Conservation (phyloP, 306 rosid species). For the Lagenaria siceraria region DNA sequence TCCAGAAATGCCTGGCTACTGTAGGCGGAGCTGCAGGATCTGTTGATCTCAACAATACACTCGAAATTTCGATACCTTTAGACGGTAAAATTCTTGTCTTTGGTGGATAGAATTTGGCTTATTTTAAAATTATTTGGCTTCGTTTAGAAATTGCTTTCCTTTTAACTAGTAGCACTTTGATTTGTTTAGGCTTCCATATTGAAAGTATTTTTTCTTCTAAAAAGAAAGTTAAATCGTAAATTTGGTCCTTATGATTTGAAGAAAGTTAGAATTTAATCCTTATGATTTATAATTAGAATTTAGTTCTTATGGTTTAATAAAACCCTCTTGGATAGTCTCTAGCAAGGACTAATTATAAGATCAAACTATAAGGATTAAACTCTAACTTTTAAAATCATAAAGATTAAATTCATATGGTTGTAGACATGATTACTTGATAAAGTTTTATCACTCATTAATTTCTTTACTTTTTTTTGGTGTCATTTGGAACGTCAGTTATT, state of each 20-base stretch:
- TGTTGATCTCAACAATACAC: constrained; percentile 19
- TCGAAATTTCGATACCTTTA: background rate
- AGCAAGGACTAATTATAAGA: too few species aligned
- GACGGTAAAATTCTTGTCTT: background rate
- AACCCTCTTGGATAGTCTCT: too few species aligned
- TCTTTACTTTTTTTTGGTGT: background rate
- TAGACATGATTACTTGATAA: background rate
- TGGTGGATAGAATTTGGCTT: background rate
- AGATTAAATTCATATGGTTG: too few species aligned
- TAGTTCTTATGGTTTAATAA: too few species aligned
- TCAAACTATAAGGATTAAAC: too few species aligned
- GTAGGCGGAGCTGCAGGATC: constrained; percentile 76
- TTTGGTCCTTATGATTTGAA: too few species aligned
- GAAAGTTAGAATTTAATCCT: too few species aligned
- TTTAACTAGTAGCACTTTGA: background rate
- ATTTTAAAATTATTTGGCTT: background rate
- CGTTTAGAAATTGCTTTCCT: background rate
- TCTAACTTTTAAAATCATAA: too few species aligned
- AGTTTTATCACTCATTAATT: background rate
- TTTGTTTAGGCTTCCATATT: background rate
- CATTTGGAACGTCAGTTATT: background rate
- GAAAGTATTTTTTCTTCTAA: background rate
- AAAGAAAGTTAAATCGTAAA: too few species aligned
- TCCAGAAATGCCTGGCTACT: constrained; percentile 71
- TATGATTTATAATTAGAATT: too few species aligned